Conservation (phyloP, 441 rosid genomes). For the Manihot esculenta region DNA sequence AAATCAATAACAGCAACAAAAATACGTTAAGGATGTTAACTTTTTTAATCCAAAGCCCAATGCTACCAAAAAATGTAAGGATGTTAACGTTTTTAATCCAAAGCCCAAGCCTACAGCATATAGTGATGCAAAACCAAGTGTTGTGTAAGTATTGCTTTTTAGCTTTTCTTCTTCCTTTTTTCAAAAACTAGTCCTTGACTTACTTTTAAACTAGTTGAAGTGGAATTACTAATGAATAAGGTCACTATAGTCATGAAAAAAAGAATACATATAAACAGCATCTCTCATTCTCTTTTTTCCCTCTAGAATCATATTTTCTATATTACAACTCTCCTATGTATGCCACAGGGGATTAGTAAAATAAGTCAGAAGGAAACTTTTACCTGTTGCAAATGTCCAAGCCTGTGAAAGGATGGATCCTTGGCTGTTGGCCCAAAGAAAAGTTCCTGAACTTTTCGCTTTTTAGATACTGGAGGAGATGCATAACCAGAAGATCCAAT, state of each 20-base stretch:
- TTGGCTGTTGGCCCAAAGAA: conserved; percentile 59
- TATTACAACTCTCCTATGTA: background rate
- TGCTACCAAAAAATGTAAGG: background rate
- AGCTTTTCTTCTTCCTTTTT: background rate
- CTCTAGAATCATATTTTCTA: background rate
- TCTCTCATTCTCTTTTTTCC: background rate
- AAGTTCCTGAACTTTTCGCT: conserved; percentile 85
- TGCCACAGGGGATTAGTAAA: conserved; percentile 3
- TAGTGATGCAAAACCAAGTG: background rate
- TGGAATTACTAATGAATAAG: background rate
- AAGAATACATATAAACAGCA: background rate
- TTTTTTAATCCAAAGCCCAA: background rate
- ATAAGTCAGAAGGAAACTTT: conserved; percentile 18
- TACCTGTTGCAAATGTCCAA: conserved; percentile 78
- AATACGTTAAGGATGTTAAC: background rate
- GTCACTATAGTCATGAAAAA: background rate
- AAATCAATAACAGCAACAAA: conserved; percentile 5
- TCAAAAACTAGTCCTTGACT: background rate
- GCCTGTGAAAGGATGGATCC: conserved; percentile 59
- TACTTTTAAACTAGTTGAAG: background rate
- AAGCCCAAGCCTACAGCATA: background rate
- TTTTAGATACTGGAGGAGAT: conserved; percentile 67
- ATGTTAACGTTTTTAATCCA: conserved; percentile 3
- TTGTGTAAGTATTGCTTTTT: background rate
- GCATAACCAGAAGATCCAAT: conserved; percentile 76